These are phyloP conservation scores for Xylariaceae sp. DNA, from an alignment of 2,329 filamentous ascomycete species.

Conservation along the genomic window DNA sequence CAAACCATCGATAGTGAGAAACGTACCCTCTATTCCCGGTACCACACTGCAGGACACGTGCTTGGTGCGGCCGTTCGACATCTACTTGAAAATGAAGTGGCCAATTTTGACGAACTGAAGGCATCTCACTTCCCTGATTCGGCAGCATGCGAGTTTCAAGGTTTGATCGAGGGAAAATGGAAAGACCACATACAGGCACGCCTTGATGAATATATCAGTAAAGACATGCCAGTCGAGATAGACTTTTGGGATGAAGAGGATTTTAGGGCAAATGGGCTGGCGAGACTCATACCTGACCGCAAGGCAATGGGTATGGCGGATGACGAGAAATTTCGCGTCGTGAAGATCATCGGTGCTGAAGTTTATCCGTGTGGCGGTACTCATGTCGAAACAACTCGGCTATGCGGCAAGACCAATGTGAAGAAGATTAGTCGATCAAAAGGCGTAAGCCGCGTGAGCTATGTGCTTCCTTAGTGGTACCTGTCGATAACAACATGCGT, in stretches of 20 bases:
- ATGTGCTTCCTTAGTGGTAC: conserved; percentile 38
- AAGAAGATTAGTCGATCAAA: conserved; percentile 71
- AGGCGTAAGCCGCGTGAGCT: conserved; percentile 66
- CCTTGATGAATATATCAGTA: conserved; percentile 63
- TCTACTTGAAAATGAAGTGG: conserved; percentile 58
- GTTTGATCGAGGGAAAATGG: conserved; percentile 67
- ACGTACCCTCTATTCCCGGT: conserved; percentile 67
- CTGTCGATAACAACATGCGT: not conserved
- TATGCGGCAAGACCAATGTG: conserved; percentile 66
- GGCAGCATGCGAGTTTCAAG: conserved; percentile 71
- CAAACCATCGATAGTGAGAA: conserved; percentile 67
- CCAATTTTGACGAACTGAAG: conserved; percentile 68
- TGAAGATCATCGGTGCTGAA: conserved; percentile 71
- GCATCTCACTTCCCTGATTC: conserved; percentile 74
- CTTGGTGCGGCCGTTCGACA: conserved; percentile 70
- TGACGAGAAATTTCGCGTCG: conserved; percentile 67
- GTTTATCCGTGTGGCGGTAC: conserved; percentile 78
- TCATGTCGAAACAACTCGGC: conserved; percentile 66
- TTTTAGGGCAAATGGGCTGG: conserved; percentile 59
- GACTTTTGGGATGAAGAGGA: conserved; percentile 72
- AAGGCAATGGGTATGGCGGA: conserved; percentile 43
- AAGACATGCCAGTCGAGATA: conserved; percentile 64
- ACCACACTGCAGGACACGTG: conserved; percentile 77
- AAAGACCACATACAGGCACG: conserved; percentile 66
- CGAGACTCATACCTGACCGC: conserved; percentile 60